These are phyloP conservation scores for Fomes fomentarius DNA, from an alignment of 1,284 basidiomycete species.

Conservation along the genomic window DNA sequence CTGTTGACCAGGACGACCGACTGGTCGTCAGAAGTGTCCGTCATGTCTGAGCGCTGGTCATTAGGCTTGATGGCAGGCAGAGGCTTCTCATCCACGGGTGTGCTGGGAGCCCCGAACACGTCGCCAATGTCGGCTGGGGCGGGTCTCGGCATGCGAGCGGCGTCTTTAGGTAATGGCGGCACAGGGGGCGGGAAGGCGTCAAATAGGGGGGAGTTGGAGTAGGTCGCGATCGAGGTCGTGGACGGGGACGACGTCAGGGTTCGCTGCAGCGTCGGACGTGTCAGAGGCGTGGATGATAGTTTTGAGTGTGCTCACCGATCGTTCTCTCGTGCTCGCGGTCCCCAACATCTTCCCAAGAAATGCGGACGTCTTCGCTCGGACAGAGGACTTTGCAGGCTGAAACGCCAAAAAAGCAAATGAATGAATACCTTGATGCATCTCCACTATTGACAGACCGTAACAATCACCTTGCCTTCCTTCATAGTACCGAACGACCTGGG, in stretches of 20 bases:
- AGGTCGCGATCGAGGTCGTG: constrained; percentile 37
- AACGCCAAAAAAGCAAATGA: constrained; percentile 1
- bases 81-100: constrained; percentile 50
- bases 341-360: constrained; percentile 79
- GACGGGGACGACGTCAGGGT: constrained; percentile 47
- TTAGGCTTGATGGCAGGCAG: constrained; percentile 56
- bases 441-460: constrained; percentile 29
- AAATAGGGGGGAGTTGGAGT: constrained; percentile 40
- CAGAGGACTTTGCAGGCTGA: constrained; percentile 59
- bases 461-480: constrained; percentile 52
- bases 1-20: constrained; percentile 58
- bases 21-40: constrained; percentile 48
- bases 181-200: constrained; percentile 68
- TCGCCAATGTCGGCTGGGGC: constrained; percentile 54
- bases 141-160: constrained; percentile 36
- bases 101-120: constrained; percentile 45
- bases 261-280: constrained; percentile 36
- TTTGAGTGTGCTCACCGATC: constrained; percentile 58
- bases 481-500: constrained; percentile 35
- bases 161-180: constrained; percentile 64
- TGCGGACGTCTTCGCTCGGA: constrained; percentile 75
- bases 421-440: background rate
- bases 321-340: constrained; percentile 62
- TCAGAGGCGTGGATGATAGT: too few species aligned
- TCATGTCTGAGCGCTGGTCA: constrained; percentile 37